Evolutionary conservation across 345 rosid genomes (phyloP), one percentile per base, ranked within the genome.

Genomic region (Ricinus communis): DNA sequence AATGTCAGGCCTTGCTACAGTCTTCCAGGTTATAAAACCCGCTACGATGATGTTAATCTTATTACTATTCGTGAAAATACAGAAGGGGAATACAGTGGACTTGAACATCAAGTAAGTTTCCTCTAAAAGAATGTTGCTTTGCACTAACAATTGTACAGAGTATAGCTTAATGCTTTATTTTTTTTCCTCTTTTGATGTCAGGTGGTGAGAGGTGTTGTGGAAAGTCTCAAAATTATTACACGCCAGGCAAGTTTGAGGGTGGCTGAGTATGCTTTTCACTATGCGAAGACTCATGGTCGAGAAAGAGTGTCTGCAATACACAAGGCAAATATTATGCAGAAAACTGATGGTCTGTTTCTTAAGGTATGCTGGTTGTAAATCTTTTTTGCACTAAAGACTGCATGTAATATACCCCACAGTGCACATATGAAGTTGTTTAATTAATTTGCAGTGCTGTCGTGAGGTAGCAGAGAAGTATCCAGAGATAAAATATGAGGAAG

Each of bases 131-230:
- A 21, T 72, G 60, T 36, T 7, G 49, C 70, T 33, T 30, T 66
- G 33, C 10, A 49, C 41, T 30, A 40, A 58, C 53, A 22, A 40
- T 19, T 51, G 6, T 33, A 24, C 45, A 11, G 46, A 28, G 41
- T 50, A 43, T 71, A 57, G 8, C 19, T 24, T 27, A 56, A 43
- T n/a, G 46, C 16, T 6, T 66, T 52, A 46, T 36, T 50, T 69
- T 51, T 31, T 68, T 63, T 47, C 9, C 4, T 22, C 12, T 64
- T 61, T 33, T 68, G 73, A 54, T 76, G 10, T 33, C 79, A 93
- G 98, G 98, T 93, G 77, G 99, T 96, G 75, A 93, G 97, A 85
- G 99, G 99, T 79, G 99, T 91, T 51, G 98, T 96, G 74, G 99
- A 96, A 69, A 96, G 99, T 77, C 90, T 96, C 63, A 96, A 95